phyloP scores from a whole-genome alignment of 192 early-diverging fungal species.

The Chytriomyces confervae region DNA sequence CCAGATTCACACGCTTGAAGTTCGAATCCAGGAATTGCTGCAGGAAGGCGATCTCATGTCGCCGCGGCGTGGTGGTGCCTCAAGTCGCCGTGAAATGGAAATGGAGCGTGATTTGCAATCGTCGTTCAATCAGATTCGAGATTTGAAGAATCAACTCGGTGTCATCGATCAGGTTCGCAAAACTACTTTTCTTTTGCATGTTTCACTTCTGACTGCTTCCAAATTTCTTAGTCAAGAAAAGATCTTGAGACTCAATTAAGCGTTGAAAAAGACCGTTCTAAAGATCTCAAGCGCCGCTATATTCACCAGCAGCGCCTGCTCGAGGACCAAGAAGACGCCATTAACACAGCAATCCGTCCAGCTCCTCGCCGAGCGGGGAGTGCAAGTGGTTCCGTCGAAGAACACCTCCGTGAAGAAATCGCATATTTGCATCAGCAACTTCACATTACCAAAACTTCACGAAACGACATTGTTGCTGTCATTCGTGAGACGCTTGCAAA shows the following conservation, averaged over 20 bases:
- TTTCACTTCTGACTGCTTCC: background rate
- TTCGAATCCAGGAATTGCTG: constrained; percentile 41
- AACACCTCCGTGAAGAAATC: constrained; percentile 37
- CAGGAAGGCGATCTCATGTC: constrained; percentile 25
- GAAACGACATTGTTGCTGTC: constrained; percentile 33
- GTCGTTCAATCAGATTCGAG: constrained; percentile 31
- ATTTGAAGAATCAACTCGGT: constrained; percentile 28
- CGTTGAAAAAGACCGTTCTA: constrained; percentile 40
- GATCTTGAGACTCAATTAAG: constrained; percentile 34
- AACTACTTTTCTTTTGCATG: background rate
- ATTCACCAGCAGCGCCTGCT: constrained; percentile 17
- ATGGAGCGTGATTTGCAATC: constrained; percentile 42
- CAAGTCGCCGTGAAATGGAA: constrained; percentile 25
- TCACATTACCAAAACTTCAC: constrained; percentile 23
- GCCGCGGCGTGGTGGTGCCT: constrained; percentile 17
- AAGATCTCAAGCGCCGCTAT: constrained; percentile 32
- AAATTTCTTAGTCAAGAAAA: constrained; percentile 4
- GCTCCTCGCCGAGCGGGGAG: constrained; percentile 1
- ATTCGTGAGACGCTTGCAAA: constrained; percentile 34
- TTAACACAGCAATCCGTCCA: constrained; percentile 38
- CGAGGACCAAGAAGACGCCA: constrained; percentile 38
- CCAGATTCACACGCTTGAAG: constrained; percentile 32
- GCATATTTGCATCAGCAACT: constrained; percentile 32
- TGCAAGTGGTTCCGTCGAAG: constrained; percentile 16
- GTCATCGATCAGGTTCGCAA: constrained; percentile 27